These are phyloP conservation scores for Logfia minima DNA, from an alignment of 129 eudicot genomes.

Conservation along the genomic window DNA sequence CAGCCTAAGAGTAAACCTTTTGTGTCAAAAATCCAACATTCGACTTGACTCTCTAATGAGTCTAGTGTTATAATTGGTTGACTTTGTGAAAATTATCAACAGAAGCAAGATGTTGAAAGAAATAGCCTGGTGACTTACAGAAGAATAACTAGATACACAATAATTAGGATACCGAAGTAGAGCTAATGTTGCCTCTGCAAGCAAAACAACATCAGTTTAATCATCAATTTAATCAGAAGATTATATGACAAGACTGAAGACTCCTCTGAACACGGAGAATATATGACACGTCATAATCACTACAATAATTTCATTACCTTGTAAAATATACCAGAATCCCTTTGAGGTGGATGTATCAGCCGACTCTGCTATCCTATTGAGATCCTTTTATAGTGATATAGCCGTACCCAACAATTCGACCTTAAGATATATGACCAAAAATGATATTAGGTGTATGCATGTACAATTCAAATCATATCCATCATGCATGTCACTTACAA, in stretches of 20 bases:
- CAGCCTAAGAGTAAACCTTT: too few relatives aligned
- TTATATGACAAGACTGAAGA: not conserved
- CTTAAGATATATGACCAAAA: constrained; percentile 30
- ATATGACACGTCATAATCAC: too few relatives aligned
- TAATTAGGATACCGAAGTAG: constrained; percentile 95
- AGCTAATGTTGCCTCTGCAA: constrained; percentile 89
- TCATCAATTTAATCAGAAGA: not conserved
- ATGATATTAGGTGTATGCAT: constrained; percentile 16
- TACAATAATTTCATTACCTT: constrained; percentile 48
- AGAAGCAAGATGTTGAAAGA: constrained; percentile 10
- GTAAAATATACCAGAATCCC: constrained; percentile 77
- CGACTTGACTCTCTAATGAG: too few relatives aligned
- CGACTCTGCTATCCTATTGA: constrained; percentile 76
- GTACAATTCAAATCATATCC: not conserved
- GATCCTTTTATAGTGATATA: constrained; percentile 77
- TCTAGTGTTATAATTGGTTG: not conserved
- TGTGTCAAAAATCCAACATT: too few relatives aligned
- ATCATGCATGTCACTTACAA: not conserved
- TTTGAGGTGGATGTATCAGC: constrained; percentile 82
- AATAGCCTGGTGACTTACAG: constrained; percentile 54
- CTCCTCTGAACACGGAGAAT: too few relatives aligned
- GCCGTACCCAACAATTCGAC: constrained; percentile 89
- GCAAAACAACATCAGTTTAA: constrained; percentile 12
- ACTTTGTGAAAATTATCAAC: not conserved
- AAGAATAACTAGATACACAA: constrained; percentile 91